Evolutionary conservation across 495 filamentous ascomycete species (phyloP).

Genomic region (Friedmanniomyces simplex): DNA sequence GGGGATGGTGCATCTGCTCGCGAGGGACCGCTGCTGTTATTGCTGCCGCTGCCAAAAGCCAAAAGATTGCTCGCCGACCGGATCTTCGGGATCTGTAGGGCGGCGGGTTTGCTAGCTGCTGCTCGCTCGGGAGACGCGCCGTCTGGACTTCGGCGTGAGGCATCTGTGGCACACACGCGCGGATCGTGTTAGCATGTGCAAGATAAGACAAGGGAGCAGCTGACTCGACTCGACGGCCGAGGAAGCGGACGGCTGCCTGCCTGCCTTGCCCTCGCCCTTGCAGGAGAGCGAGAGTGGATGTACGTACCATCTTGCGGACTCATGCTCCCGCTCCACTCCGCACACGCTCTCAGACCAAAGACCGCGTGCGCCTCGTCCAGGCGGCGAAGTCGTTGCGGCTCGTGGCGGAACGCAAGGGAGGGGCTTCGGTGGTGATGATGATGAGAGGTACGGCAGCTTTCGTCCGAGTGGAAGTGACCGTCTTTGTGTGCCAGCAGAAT

Average conservation of each 20-base stretch:
- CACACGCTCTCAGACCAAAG: too few species aligned
- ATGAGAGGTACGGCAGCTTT: too few species aligned
- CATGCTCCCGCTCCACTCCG: conserved; percentile 1
- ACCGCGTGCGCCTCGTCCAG: too few species aligned
- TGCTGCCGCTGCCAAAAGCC: neutral
- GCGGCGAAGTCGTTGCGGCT: too few species aligned
- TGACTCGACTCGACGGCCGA: neutral
- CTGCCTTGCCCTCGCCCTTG: neutral
- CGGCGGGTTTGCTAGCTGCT: conserved; percentile 3
- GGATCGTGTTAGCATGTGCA: neutral
- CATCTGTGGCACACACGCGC: neutral
- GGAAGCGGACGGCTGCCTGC: neutral
- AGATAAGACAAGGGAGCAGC: neutral
- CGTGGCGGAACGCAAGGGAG: too few species aligned
- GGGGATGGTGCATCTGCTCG: conserved; percentile 1
- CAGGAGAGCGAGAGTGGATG: neutral
- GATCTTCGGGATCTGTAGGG: conserved; percentile 16
- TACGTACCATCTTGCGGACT: conserved; percentile 2
- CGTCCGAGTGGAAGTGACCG: too few species aligned
- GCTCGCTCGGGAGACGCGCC: neutral
- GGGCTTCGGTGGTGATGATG: too few species aligned
- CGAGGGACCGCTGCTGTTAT: neutral
- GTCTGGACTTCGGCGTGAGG: neutral
- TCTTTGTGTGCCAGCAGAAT: too few species aligned
- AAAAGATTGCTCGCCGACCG: conserved; percentile 9